Evolutionary conservation across 306 rosid genomes (phyloP).

Genomic region (Datisca glomerata): DNA sequence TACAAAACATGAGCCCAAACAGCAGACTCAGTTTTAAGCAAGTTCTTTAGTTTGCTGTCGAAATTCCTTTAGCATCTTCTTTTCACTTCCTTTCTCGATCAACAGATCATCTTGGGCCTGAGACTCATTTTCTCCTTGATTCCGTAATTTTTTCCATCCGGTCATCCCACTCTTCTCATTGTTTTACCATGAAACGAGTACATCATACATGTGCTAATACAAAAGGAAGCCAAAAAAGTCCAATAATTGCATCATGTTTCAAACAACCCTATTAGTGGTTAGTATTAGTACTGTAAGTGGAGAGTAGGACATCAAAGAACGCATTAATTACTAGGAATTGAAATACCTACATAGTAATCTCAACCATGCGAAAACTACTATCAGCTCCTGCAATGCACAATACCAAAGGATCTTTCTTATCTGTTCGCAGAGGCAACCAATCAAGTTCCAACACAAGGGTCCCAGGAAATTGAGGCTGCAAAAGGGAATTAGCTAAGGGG

Average conservation of each 20-base stretch:
- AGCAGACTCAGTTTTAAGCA: too few relatives aligned
- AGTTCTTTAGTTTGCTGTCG: neutral
- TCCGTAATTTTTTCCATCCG: too few relatives aligned
- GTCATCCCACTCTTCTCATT: too few relatives aligned
- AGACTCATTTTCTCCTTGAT: too few relatives aligned
- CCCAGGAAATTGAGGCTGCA: conserved; percentile 89
- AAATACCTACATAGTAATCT: conserved; percentile 50
- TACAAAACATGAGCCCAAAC: neutral
- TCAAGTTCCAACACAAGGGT: conserved; percentile 93
- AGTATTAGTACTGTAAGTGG: neutral
- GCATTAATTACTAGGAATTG: conserved; percentile 9
- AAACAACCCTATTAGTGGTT: too few relatives aligned
- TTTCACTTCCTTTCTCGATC: too few relatives aligned
- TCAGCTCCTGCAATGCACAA: conserved; percentile 98
- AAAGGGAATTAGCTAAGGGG: conserved; percentile 85
- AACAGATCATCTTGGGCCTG: too few relatives aligned
- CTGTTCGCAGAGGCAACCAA: conserved; percentile 92
- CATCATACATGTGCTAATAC: too few relatives aligned
- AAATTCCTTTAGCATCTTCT: too few relatives aligned
- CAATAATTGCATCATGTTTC: too few relatives aligned
- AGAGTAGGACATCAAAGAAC: neutral
- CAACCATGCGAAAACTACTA: conserved; percentile 91
- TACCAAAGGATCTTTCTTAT: conserved; percentile 70
- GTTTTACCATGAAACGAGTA: too few relatives aligned
- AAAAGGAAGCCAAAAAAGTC: too few relatives aligned